Evolutionary conservation across 1,284 basidiomycete genomes (phyloP), one percentile per base, ranked within the genome.

Genomic region (Schizophyllum amplum): DNA sequence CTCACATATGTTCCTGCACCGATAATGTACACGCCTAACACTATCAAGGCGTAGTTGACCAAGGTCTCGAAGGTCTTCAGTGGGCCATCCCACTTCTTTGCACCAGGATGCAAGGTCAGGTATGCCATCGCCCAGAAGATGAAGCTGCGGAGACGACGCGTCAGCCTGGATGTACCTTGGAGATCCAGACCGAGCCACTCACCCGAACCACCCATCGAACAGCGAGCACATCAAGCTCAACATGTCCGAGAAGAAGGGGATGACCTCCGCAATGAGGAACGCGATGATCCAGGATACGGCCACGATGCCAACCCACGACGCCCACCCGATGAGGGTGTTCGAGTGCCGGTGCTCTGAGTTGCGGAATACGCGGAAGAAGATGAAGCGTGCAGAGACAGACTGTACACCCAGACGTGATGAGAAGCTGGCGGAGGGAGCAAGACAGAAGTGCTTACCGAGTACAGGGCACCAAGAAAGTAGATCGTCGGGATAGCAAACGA

Each of bases 291-390:
- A 88, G 11, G 80, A 78, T 25, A 66, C 64, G 22, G 76, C 71
- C 53, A 83, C 75, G 65, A 87, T 82, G 0, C 65, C 75, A 13
- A 75, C 67, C 86, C 86, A 88, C 0, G 70, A 67, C 0, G 68
- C 62, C 86, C 86, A 88, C 0, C 81, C 84, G 22, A 78, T 58
- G 20, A 78, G 53, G 2, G 82, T 83, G 72, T 88, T 80, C 20
- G 72, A 71, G 64, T 79, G 71, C 4, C 74, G 69, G 65, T 84
- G 83, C 17, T 67, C 66, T 17, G 77, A 78, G 55, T 75, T 71
- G 48, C 72, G 72, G 70, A 79, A 77, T 59, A 80, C 59, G 48
- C 75, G 71, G 72, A 79, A 75, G 71, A 79, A 80, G 57, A 81
- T 69, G 66, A 80, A 78, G 47, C 77, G 75, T 5, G 76, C 66